A percentile compares a stretch with the other conserved stretches of the same genome.
These are phyloP conservation scores for Rhytidiadelphus loreus DNA, from an alignment of 225 moss, liverwort and hornwort species.

Conservation along the genomic window DNA sequence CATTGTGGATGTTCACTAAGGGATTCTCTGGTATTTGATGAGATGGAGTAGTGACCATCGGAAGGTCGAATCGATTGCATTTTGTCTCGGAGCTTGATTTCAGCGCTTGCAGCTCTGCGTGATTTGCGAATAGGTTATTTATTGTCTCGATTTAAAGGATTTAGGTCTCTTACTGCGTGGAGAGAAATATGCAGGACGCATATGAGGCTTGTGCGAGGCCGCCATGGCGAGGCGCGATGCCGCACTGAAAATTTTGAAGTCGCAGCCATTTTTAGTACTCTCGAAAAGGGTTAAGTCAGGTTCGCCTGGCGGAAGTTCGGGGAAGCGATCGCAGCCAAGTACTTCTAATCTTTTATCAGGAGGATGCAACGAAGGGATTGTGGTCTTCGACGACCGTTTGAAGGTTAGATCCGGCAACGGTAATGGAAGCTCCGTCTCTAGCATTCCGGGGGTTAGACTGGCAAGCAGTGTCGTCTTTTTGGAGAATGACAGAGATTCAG, in stretches of 20 bases:
- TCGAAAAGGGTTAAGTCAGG: not conserved
- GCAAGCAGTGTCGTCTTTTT: slow-evolving; percentile 11
- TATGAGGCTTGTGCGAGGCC: slow-evolving; percentile 6
- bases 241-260: slow-evolving; percentile 11
- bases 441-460: not conserved
- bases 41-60: not conserved
- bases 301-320: not conserved
- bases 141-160: not conserved
- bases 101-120: not conserved
- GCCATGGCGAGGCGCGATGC: slow-evolving; percentile 33
- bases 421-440: not conserved
- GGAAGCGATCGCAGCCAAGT: not conserved
- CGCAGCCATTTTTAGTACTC: not conserved
- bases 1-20: not conserved
- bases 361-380: not conserved
- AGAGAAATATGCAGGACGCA: not conserved
- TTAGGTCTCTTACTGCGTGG: not conserved
- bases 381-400: not conserved
- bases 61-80: not conserved
- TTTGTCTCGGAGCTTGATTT: not conserved
- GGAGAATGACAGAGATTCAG: slow-evolving; percentile 9
- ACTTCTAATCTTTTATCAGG: not conserved
- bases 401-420: not conserved
- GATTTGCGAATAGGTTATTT: not conserved
- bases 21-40: not conserved